Percentiles rank a stretch among this genome's conserved stretches.
phyloP scores from a whole-genome alignment of 164 flowering plant genomes.

The Magnolia sinica region DNA sequence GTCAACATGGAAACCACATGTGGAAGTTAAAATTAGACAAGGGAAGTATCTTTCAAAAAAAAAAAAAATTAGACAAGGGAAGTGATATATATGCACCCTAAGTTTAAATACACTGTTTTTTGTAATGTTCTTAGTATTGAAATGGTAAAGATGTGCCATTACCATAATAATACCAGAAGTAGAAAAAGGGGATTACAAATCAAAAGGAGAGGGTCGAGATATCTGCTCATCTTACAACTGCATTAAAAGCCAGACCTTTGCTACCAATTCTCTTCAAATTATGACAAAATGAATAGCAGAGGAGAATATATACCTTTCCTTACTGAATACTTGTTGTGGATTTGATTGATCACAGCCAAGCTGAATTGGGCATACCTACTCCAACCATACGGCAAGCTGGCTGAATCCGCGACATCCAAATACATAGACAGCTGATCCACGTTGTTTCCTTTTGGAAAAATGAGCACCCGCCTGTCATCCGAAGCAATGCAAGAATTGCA shows the following conservation, averaged over 20 bases:
- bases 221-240: background rate
- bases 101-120: background rate
- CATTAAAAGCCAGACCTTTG: background rate
- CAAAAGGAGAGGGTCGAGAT: background rate
- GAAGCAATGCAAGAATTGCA: background rate
- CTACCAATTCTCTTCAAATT: background rate
- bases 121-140: no score
- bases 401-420: constrained; percentile 73
- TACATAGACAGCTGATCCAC: constrained; percentile 82
- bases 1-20: background rate
- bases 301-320: constrained; percentile 52
- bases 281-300: background rate
- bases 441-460: constrained; percentile 80
- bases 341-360: constrained; percentile 69
- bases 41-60: background rate
- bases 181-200: background rate
- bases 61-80: background rate
- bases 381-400: constrained; percentile 74
- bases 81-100: background rate
- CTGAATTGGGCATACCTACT: constrained; percentile 80
- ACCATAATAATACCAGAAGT: background rate
- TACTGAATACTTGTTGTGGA: constrained; percentile 44
- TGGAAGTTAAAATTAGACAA: background rate
- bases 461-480: constrained; percentile 62
- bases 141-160: background rate